phyloP scores from a whole-genome alignment of 495 filamentous ascomycete genomes.

The Penicillium coffeae region DNA sequence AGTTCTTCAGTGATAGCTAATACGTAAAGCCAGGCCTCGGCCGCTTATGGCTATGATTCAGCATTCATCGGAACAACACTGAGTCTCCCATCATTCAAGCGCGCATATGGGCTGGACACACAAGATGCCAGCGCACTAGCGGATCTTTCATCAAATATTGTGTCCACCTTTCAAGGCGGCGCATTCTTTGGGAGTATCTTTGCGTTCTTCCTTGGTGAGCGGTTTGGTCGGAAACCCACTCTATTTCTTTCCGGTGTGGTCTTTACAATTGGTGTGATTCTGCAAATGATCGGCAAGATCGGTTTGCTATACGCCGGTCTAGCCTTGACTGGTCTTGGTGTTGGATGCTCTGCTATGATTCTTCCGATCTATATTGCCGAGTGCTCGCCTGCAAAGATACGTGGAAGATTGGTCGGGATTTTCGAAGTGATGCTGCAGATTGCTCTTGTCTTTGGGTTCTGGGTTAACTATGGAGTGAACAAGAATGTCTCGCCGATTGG shows the following conservation, averaged over 20 bases:
- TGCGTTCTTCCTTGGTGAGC: constrained; percentile 31
- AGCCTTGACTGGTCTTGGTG: constrained; percentile 60
- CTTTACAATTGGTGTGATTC: constrained; percentile 51
- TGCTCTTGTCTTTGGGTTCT: constrained; percentile 61
- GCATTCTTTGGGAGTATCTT: constrained; percentile 34
- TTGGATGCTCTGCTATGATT: constrained; percentile 67
- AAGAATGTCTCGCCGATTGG: constrained; percentile 9
- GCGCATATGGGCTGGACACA: constrained; percentile 7
- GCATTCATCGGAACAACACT: constrained; percentile 20
- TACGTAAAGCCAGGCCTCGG: too few relatives aligned
- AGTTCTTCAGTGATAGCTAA: too few relatives aligned
- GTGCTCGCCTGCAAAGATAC: constrained; percentile 66
- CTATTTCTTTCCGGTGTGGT: constrained; percentile 44
- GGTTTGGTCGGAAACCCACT: constrained; percentile 47
- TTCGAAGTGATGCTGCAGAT: constrained; percentile 64
- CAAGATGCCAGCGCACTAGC: too few relatives aligned
- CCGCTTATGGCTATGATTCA: constrained; percentile 19
- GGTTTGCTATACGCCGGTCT: constrained; percentile 22
- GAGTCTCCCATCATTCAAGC: constrained; percentile 9
- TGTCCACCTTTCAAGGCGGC: constrained; percentile 57
- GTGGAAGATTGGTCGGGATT: constrained; percentile 67
- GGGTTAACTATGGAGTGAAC: constrained; percentile 48
- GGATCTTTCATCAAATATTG: constrained; percentile 52
- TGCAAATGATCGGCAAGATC: constrained; percentile 44
- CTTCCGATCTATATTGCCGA: constrained; percentile 73